These are phyloP conservation scores for Myriosclerotinia duriaeana DNA, from an alignment of 2,329 filamentous ascomycete species.

Conservation along the genomic window DNA sequence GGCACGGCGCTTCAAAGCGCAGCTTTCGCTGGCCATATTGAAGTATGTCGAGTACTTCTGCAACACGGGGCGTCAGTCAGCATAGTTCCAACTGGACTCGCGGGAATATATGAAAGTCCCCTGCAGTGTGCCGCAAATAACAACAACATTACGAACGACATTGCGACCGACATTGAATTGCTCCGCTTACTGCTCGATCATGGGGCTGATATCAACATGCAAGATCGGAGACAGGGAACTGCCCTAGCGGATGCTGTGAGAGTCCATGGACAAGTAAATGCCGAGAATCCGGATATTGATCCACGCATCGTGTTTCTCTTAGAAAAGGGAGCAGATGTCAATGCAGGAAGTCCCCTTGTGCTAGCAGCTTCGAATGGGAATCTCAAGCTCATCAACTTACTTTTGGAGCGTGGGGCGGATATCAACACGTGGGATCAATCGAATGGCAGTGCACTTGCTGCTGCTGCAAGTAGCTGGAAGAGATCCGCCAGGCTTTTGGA, in stretches of 20 bases:
- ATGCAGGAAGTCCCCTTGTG: constrained; percentile 18
- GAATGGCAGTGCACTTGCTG: no score
- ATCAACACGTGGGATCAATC: neutral
- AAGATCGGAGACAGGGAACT: neutral
- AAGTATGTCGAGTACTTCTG: neutral
- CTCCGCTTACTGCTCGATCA: neutral
- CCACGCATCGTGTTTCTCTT: constrained; percentile 15
- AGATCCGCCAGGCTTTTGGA: no score
- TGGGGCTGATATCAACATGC: neutral
- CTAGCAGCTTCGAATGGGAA: constrained; percentile 17
- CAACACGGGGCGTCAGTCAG: neutral
- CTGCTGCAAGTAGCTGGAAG: no score
- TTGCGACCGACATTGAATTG: neutral
- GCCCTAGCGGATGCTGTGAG: neutral
- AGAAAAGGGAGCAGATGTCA: constrained; percentile 4
- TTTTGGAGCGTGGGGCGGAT: constrained; percentile 26
- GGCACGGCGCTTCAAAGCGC: constrained; percentile 9
- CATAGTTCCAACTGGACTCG: neutral
- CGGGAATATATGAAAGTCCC: neutral
- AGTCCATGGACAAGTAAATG: neutral
- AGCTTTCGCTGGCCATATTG: neutral
- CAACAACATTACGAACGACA: neutral
- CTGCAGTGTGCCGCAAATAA: neutral
- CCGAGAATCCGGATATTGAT: neutral
- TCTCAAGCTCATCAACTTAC: constrained; percentile 8